Base-by-base conservation (phyloP, 768 basidiomycete genomes). In the Grammothele lineata region DNA sequence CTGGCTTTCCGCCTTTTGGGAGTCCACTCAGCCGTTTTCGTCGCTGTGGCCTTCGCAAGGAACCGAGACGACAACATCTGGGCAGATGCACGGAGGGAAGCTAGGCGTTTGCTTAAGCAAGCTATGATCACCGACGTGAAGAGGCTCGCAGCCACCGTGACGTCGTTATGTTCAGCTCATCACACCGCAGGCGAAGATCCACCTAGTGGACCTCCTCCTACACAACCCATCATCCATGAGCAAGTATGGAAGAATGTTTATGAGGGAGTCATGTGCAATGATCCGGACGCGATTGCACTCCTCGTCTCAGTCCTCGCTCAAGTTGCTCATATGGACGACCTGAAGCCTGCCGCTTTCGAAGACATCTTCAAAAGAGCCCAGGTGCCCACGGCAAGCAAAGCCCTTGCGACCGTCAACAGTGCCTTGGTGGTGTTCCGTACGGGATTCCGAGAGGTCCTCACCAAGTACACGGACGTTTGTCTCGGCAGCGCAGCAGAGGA, bases 181-280 rank as follows among this genome's bases (percentile, higher is more conserved):
- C 58, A 57, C 19, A 49, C 56, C 57, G 60, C 68, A 53, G 56
- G 27, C 27, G 27, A 30, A 30, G 8, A 30, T 30, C n/a, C n/a
- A n/a, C n/a, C n/a, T n/a, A n/a, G n/a, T n/a, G n/a, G 9, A 32
- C 30, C 74, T 60, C 43, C 26, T n/a, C 3, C 58, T 43, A 25
- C 57, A 57, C 21, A 10, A 12, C 60, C 67, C 9, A 65, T 63
- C 19, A 66, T 86, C 38, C 76, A 76, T 40, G 71, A 74, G 37
- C 75, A 75, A 37, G 63, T 90, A 25, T 97, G 94, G 94, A 69
- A 65, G 43, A 76, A 73, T 53, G 66, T 79, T 3, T 93, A 87
- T 56, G 71, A 77, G 8, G 67, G 70, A 5, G 61, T 92, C 4
- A 73, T 76, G 37, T 71, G 76, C 17, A 68, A 68, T 33, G 88